Evolutionary conservation across 768 basidiomycete species (phyloP), one percentile per base, ranked within the genome.

Genomic region (Tricholoma hemisulphureum): DNA sequence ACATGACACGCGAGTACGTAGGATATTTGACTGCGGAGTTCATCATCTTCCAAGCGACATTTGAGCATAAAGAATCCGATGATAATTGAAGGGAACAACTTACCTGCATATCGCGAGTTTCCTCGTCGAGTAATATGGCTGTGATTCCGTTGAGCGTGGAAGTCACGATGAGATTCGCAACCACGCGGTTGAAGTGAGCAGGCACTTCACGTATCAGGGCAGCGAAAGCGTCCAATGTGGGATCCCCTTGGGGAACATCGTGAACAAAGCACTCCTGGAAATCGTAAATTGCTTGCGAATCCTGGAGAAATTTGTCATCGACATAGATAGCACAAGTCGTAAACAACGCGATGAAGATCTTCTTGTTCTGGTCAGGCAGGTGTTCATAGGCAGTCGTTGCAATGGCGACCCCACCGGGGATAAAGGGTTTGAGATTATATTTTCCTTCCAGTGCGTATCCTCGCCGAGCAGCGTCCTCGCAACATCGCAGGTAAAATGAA

Each of bases 261-360:
- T 37, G 37, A 1, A 73, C 31, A 46, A 79, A 74, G 0, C 65
- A 55, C 21, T 69, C 62, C 21, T 70, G 71, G 64, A 81, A 81
- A 10, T 59, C 55, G 9, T 69, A 66, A 11, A 78, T 60, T 2
- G 65, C 58, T 6, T 58, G 61, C 16, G 57, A 51, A 51, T 73
- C 70, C 11, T 60, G 57, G 1, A 63, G 58, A n/a, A 69, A 63
- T 2, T 59, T 52, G 58, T 81, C 77, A 59, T 81, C 80, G 29
- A 74, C 56, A 39, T 63, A 73, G 50, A 72, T 70, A 14, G 66
- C 51, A 45, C 69, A 74, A 0, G 76, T 69, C 1, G 78, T 80
- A 58, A 69, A 79, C 8, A 79, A 64, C 3, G 76, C 71, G 28
- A 79, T 73, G 57, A 71, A 67, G 7, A 75, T 67, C 50, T 67